These are phyloP conservation scores for Telopea speciosissima DNA, from an alignment of 177 flowering plant species.

Conservation along the genomic window DNA sequence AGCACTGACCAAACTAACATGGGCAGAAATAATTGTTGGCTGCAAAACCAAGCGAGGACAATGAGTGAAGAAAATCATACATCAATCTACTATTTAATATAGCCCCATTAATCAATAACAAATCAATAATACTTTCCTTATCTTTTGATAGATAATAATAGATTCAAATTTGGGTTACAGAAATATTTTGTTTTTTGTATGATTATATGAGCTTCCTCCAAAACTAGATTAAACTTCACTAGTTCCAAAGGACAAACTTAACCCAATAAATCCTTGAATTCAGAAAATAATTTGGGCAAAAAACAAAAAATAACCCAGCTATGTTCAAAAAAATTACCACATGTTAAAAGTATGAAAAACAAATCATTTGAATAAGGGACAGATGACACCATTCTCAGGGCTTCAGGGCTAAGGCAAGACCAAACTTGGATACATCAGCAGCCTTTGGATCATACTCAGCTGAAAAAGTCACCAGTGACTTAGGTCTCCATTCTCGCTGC, in stretches of 20 bases:
- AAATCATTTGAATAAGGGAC: neutral
- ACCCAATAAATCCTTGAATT: neutral
- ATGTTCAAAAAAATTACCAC: slow-evolving; percentile 13
- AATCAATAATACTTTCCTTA: neutral
- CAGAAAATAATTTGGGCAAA: slow-evolving; percentile 6
- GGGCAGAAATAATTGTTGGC: too few species aligned
- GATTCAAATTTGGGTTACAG: neutral
- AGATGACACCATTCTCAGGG: slow-evolving; percentile 31
- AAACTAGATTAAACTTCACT: slow-evolving; percentile 20
- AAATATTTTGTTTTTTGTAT: neutral
- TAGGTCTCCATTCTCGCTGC: slow-evolving; percentile 75
- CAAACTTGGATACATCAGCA: slow-evolving; percentile 31
- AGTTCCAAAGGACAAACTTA: neutral
- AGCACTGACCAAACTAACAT: too few species aligned
- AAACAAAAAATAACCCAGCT: slow-evolving; percentile 6
- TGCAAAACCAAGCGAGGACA: too few species aligned
- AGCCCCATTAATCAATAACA: too few species aligned
- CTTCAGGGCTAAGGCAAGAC: slow-evolving; percentile 61
- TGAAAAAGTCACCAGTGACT: slow-evolving; percentile 58
- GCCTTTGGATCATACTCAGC: slow-evolving; percentile 52
- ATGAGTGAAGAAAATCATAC: too few species aligned
- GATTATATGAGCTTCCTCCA: slow-evolving; percentile 8
- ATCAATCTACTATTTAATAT: too few species aligned
- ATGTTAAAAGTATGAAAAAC: neutral
- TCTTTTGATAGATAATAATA: too few species aligned